Conservation (phyloP, 1,139 yeast genomes). For the Debaryomyces psychrophilus region DNA sequence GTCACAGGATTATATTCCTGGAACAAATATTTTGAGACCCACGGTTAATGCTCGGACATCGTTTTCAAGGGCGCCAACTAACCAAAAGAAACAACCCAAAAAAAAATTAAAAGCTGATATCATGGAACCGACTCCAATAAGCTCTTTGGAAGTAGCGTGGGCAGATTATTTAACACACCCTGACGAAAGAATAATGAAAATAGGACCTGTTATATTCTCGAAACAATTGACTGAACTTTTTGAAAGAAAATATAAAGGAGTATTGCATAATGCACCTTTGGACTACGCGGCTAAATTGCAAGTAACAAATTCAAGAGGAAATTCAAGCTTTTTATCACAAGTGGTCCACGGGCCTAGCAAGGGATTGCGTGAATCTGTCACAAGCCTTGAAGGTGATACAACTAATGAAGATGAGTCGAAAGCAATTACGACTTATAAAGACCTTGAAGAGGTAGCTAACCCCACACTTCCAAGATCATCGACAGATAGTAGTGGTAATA, state of each 20-base stretch:
- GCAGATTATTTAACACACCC: constrained; percentile 56
- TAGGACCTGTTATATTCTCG: constrained; percentile 54
- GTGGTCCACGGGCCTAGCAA: constrained; percentile 55
- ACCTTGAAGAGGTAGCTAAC: constrained; percentile 24
- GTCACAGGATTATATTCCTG: constrained; percentile 51
- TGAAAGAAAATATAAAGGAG: constrained; percentile 60
- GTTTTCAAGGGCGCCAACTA: constrained; percentile 26
- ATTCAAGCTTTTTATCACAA: constrained; percentile 48
- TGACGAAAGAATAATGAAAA: constrained; percentile 71
- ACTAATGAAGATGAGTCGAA: constrained; percentile 29
- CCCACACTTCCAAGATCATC: constrained; percentile 6
- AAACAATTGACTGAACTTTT: constrained; percentile 48
- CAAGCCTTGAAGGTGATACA: constrained; percentile 15
- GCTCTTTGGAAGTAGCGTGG: constrained; percentile 72
- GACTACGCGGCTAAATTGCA: constrained; percentile 36
- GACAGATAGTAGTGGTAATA: constrained; percentile 1
- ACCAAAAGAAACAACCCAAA: constrained; percentile 18
- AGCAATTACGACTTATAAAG: constrained; percentile 33
- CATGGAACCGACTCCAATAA: constrained; percentile 56
- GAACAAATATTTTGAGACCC: constrained; percentile 61
- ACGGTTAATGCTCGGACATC: constrained; percentile 32
- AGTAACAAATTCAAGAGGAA: constrained; percentile 24
- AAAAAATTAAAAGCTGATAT: constrained; percentile 30
- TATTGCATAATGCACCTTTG: constrained; percentile 63
- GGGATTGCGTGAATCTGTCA: constrained; percentile 29